Conservation (phyloP, 768 basidiomycete genomes). For the Xanthoconium stramineum region DNA sequence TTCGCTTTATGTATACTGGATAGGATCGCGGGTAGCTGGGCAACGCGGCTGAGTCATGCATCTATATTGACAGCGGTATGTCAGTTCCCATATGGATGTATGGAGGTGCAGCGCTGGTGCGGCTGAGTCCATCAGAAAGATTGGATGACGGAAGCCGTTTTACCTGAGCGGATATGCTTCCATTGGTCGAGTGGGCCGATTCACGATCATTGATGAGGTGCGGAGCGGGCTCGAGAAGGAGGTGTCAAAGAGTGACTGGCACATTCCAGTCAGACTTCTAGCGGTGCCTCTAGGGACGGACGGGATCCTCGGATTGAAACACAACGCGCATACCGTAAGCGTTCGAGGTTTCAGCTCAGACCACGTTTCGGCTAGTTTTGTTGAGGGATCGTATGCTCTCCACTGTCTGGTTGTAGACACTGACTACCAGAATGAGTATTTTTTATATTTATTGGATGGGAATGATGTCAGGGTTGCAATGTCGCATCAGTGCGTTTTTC, state of each 20-base stretch:
- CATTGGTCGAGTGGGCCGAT: conserved; percentile 3
- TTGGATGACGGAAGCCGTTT: conserved; percentile 3
- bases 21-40: not conserved
- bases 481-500: not conserved
- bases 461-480: too few relatives aligned
- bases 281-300: conserved; percentile 3
- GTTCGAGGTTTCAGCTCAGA: conserved; percentile 6
- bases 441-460: too few relatives aligned
- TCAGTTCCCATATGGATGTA: conserved; percentile 2
- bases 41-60: not conserved
- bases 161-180: conserved; percentile 1
- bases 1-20: not conserved
- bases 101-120: not conserved
- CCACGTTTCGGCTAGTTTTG: conserved; percentile 1
- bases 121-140: not conserved
- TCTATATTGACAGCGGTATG: not conserved
- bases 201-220: conserved; percentile 14
- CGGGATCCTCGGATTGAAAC: conserved; percentile 19
- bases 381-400: conserved; percentile 16
- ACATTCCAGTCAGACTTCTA: conserved; percentile 1
- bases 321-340: not conserved
- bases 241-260: not conserved
- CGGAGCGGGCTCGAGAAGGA: conserved; percentile 1
- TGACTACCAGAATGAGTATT: too few relatives aligned
- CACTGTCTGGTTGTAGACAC: too few relatives aligned